A percentile compares a stretch with the other conserved stretches of the same genome.
Conservation (phyloP, 352 stramenopile species). For the Globisporangium irregulare region DNA sequence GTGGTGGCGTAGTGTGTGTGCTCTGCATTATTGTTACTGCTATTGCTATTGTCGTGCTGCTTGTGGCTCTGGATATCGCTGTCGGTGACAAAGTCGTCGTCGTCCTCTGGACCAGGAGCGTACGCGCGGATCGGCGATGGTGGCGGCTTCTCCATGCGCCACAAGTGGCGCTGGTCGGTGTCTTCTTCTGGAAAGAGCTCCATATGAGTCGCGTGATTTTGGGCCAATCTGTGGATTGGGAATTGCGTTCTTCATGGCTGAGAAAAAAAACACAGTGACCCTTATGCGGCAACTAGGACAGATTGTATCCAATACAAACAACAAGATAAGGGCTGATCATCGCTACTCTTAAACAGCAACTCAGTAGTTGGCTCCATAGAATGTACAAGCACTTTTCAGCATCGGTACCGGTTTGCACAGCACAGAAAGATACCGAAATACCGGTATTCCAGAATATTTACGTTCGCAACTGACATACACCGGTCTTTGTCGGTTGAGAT, state of each 20-base stretch:
- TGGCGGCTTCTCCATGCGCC: conserved; percentile 8
- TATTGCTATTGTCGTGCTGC: neutral
- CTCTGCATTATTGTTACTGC: neutral
- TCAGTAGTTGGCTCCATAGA: neutral
- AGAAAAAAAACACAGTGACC: neutral
- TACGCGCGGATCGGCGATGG: neutral
- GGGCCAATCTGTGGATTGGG: neutral
- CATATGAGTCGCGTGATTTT: neutral
- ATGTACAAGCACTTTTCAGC: neutral
- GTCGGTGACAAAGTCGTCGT: conserved; percentile 1
- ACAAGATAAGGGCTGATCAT: neutral
- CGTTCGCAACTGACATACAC: no score
- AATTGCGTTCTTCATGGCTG: neutral
- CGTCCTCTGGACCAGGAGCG: conserved; percentile 6
- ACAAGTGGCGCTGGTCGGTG: conserved; percentile 4
- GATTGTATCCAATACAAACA: no score
- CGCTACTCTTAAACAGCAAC: no score
- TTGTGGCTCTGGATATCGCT: neutral
- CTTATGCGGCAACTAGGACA: neutral
- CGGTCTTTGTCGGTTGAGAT: no score
- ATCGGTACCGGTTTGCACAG: no score
- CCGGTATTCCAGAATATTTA: no score
- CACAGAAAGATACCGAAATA: no score
- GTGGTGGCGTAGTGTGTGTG: neutral
- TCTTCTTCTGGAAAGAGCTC: neutral